A percentile compares a stretch with the other conserved stretches of the same genome.
Evolutionary conservation across 2,329 filamentous ascomycete genomes (phyloP).

Genomic region (Fusarium metavorans): DNA sequence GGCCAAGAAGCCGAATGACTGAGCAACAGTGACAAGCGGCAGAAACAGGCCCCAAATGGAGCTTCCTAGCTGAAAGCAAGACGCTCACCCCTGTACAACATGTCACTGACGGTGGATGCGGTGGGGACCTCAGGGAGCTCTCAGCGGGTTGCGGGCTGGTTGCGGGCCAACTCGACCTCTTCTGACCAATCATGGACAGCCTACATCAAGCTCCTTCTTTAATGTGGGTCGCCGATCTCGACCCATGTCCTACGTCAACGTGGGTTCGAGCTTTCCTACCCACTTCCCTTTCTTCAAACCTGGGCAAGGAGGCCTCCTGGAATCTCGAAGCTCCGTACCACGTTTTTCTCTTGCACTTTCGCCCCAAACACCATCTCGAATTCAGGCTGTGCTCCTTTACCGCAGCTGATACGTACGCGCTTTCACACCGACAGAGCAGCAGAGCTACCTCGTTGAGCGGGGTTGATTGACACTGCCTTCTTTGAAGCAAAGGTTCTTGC

Average conservation of each 20-base stretch:
- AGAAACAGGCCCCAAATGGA: conserved; percentile 7
- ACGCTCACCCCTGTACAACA: neutral
- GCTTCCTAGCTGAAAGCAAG: conserved; percentile 1
- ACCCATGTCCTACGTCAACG: conserved; percentile 39
- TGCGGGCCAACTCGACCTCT: conserved; percentile 7
- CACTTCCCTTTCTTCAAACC: neutral
- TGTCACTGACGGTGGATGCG: neutral
- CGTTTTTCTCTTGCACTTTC: neutral
- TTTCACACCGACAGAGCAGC: neutral
- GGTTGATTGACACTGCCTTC: neutral
- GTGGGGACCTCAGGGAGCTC: conserved; percentile 22
- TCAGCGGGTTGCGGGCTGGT: conserved; percentile 3
- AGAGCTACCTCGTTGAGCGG: neutral
- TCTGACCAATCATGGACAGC: neutral
- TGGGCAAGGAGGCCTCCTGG: conserved; percentile 33
- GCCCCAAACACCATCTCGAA: neutral
- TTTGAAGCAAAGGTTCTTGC: neutral
- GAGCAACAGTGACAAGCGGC: conserved; percentile 21
- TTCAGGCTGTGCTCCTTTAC: neutral
- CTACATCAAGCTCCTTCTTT: neutral
- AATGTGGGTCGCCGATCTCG: conserved; percentile 7
- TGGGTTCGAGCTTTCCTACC: neutral
- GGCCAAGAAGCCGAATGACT: conserved; percentile 25
- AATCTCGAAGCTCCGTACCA: neutral
- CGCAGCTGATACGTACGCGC: neutral